Evolutionary conservation across 2,329 filamentous ascomycete species (phyloP), one percentile per base, ranked within the genome.

Genomic region (Trichoderma afroharzianum): DNA sequence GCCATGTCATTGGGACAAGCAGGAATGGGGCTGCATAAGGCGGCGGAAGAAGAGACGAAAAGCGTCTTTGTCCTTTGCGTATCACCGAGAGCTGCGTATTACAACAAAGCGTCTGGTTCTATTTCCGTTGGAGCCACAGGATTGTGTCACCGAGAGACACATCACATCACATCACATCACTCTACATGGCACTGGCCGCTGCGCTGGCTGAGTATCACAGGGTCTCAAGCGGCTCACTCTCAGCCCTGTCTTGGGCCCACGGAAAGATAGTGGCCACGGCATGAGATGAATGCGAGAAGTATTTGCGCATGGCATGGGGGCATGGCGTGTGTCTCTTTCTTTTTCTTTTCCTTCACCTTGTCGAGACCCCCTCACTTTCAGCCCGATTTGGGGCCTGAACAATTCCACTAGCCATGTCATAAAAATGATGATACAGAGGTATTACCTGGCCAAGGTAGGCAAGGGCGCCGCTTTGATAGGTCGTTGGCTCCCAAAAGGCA

Each of bases 81-180:
- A 57, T 28, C 47, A 57, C 63, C 63, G 30, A 36, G n/a, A 21
- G n/a, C 18, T 47, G n/a, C 43, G 43, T 50, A n/a, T n/a, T n/a
- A 9, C 18, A 7, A 21, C 47, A 33, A 39, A 18, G 14, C 11
- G 6, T n/a, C 39, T 43, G 39, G 39, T 6, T 58, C 50, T 15
- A 26, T 21, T 43, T 58, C 32, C 28, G 53, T 36, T 58, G 64
- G 64, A 47, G 64, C 53, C 64, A 68, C 33, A 58, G n/a, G 33
- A 58, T 59, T 59, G 53, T 68, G 33, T 59, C 55, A 59, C 53
- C 11, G 36, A 39, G 64, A 68, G 53, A 68, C 53, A 68, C 64
- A 68, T 68, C 64, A 68, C 64, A 57, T 68, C 64, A 68, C 64
- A 57, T 68, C 64, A 68, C 53, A 68, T 24, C 33, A 32, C 64